Percentiles rank a stretch among this genome's conserved stretches.
Conservation (phyloP, 2,329 filamentous ascomycete genomes). For the Ceratocystis papillata region DNA sequence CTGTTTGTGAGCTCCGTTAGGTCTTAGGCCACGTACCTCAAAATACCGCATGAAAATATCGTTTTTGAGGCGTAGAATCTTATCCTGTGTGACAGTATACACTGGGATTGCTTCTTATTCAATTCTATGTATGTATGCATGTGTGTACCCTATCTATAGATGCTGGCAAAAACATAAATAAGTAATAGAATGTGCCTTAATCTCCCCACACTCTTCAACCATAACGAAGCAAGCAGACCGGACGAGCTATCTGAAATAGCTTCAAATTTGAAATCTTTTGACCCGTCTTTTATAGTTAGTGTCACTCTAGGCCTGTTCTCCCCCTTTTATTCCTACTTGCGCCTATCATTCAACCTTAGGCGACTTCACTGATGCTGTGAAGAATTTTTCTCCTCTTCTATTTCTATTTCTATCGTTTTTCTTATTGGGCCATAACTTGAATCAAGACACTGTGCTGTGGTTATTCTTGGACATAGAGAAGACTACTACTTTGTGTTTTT, state of each 20-base stretch:
- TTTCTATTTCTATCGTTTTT: no score
- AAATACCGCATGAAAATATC: not conserved
- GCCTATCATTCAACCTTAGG: not conserved
- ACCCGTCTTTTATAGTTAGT: no score
- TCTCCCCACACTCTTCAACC: no score
- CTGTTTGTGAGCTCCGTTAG: not conserved
- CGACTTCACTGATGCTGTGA: no score
- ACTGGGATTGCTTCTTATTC: not conserved
- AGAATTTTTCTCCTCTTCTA: no score
- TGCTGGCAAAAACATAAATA: not conserved
- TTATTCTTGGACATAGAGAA: not conserved
- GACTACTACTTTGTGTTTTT: not conserved
- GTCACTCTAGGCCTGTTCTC: no score
- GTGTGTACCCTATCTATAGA: not conserved
- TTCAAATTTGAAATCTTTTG: no score
- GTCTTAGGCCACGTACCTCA: not conserved
- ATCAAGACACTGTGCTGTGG: no score
- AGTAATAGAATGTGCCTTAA: no score
- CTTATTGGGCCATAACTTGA: no score
- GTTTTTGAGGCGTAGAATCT: not conserved
- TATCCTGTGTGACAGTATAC: not conserved
- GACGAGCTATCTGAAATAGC: no score
- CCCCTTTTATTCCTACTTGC: not conserved
- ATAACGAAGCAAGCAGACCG: no score
- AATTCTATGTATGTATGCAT: not conserved